Percentiles rank a stretch among this genome's conserved stretches.
phyloP scores from a whole-genome alignment of 306 rosid species.

The Medicago lupulina region DNA sequence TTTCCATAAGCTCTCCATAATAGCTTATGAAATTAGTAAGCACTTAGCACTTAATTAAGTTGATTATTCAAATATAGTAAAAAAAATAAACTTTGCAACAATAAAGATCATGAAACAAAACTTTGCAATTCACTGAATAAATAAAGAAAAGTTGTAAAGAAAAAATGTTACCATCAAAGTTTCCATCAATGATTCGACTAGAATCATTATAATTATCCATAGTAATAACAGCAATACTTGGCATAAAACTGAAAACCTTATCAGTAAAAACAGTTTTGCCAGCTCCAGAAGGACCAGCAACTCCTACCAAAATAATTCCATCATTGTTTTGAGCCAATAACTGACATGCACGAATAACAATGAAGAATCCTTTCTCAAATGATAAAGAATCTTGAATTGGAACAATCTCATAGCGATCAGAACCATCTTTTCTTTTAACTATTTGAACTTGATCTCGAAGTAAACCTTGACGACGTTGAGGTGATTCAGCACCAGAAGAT shows the following conservation, averaged over 20 bases:
- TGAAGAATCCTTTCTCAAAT: constrained; percentile 97
- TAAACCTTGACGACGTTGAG: constrained; percentile 72
- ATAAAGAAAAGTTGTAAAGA: background rate
- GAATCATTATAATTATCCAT: constrained; percentile 98
- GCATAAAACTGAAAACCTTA: constrained; percentile 86
- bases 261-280: constrained; percentile 97
- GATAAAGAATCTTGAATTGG: constrained; percentile 79
- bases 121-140: background rate
- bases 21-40: background rate
- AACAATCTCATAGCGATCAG: constrained; percentile 79
- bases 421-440: constrained; percentile 70
- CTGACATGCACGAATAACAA: constrained; percentile 93
- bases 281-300: constrained; percentile 99
- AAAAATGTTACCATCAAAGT: constrained; percentile 76
- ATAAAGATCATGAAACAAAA: background rate
- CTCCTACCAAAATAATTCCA: constrained; percentile 88
- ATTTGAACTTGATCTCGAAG: constrained; percentile 88
- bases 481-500: constrained; percentile 67
- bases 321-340: constrained; percentile 90
- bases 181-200: constrained; percentile 93
- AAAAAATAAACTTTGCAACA: background rate
- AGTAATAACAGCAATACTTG: constrained; percentile 90
- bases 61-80: background rate
- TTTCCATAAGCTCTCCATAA: background rate
- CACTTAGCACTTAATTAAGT: background rate